A percentile compares a stretch with the other conserved stretches of the same genome.
phyloP scores from a whole-genome alignment of 2,329 filamentous ascomycete species.

The Calonectria leucothoes region DNA sequence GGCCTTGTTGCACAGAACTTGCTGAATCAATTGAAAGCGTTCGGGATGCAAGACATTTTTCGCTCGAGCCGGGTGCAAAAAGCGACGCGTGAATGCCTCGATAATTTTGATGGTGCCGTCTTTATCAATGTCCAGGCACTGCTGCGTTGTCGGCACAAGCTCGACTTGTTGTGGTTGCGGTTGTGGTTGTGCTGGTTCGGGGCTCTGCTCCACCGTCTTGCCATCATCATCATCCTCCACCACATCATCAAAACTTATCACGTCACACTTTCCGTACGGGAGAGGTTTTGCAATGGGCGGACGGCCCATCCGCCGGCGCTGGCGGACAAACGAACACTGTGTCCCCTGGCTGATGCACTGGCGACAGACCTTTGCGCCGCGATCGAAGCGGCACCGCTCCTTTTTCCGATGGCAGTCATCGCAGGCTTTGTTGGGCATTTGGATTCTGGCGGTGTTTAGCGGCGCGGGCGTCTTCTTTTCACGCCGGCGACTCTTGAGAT shows the following conservation, averaged over 20 bases:
- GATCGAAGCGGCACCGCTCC: neutral
- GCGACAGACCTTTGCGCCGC: neutral
- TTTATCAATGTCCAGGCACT: neutral
- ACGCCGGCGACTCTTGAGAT: neutral
- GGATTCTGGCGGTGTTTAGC: neutral
- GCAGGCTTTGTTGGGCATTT: neutral
- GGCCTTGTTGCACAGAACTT: neutral
- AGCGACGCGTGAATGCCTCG: neutral
- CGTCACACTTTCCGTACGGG: neutral
- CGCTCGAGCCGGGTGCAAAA: neutral
- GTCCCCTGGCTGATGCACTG: neutral
- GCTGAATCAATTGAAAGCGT: neutral
- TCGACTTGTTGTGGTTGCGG: no score
- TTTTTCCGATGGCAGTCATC: conserved; percentile 1
- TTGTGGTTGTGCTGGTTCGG: neutral
- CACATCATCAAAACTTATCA: neutral
- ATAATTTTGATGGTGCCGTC: neutral
- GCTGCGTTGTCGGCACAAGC: neutral
- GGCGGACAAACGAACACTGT: neutral
- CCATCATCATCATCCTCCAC: neutral
- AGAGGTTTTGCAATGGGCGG: neutral
- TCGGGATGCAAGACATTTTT: neutral
- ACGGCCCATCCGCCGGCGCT: neutral
- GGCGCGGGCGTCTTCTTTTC: neutral
- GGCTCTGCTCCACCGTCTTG: neutral